phyloP scores from a whole-genome alignment of 1,139 yeast species.

The Torulaspora globosa region DNA sequence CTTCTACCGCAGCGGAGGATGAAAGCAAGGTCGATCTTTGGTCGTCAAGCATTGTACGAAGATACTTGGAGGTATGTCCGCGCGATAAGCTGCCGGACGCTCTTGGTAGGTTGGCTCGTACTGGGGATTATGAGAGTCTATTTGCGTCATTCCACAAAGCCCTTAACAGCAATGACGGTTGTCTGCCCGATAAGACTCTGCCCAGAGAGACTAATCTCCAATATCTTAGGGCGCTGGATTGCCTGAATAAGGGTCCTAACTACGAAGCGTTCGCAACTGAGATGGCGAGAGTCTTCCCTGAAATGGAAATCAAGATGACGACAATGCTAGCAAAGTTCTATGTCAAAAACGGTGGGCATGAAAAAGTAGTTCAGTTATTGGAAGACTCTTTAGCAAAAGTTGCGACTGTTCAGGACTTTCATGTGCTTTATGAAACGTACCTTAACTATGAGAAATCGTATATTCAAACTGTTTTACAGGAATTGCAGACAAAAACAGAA shows the following conservation, averaged over 20 bases:
- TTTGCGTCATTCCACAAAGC: constrained; percentile 28
- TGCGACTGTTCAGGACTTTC: constrained; percentile 57
- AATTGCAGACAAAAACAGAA: constrained; percentile 28
- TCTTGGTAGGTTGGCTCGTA: constrained; percentile 33
- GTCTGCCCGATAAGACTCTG: constrained; percentile 39
- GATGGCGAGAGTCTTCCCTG: constrained; percentile 52
- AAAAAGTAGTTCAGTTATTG: constrained; percentile 44
- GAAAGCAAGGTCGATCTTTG: constrained; percentile 20
- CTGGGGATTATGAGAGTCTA: constrained; percentile 28
- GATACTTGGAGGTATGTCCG: constrained; percentile 15
- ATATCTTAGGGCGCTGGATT: constrained; percentile 45
- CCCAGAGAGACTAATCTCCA: constrained; percentile 45
- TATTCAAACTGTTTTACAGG: constrained; percentile 41
- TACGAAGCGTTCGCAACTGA: constrained; percentile 40
- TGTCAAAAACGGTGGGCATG: constrained; percentile 39
- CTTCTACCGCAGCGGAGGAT: background rate
- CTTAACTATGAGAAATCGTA: constrained; percentile 58
- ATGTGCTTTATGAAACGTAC: constrained; percentile 58
- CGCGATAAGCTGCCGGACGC: constrained; percentile 17
- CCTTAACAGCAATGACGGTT: constrained; percentile 36
- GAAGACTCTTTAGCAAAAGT: constrained; percentile 39
- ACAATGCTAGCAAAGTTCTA: constrained; percentile 50
- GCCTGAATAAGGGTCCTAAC: constrained; percentile 21
- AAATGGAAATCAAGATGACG: constrained; percentile 53
- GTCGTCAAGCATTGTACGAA: constrained; percentile 34